A percentile compares a stretch with the other conserved stretches of the same genome.
phyloP scores from a whole-genome alignment of 2,329 filamentous ascomycete species.

The Teratosphaeria pseudoeucalypti region DNA sequence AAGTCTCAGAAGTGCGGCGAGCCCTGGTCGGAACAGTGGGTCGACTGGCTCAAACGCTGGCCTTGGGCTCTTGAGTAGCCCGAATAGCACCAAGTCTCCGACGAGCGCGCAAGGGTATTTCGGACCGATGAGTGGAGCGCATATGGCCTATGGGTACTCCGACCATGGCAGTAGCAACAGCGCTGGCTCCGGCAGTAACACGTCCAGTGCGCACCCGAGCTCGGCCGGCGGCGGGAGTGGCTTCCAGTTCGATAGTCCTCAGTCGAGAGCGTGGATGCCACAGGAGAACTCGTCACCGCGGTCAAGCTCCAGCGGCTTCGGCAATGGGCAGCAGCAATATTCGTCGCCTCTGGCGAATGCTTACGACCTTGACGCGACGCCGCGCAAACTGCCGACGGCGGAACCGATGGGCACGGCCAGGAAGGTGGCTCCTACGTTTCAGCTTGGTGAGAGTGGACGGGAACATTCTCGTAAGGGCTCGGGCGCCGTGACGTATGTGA shows the following conservation, averaged over 20 bases:
- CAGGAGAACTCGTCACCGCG: not conserved
- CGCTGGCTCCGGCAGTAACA: slow-evolving; percentile 8
- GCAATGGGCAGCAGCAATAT: not conserved
- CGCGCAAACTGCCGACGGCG: slow-evolving; percentile 5
- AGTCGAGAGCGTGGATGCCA: not conserved
- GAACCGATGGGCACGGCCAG: not conserved
- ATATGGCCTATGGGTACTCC: slow-evolving; percentile 15
- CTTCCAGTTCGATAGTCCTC: slow-evolving; percentile 2
- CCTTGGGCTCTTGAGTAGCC: slow-evolving; percentile 2
- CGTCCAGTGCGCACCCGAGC: not conserved
- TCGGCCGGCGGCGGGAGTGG: not conserved
- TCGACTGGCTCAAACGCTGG: not conserved
- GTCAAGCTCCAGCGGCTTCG: slow-evolving; percentile 1
- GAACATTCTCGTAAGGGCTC: slow-evolving; percentile 30
- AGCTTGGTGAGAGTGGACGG: slow-evolving; percentile 11
- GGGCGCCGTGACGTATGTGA: slow-evolving; percentile 59
- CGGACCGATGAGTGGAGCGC: slow-evolving; percentile 6
- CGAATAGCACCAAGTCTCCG: slow-evolving; percentile 1
- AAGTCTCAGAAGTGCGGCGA: slow-evolving; percentile 47
- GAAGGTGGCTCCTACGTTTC: slow-evolving; percentile 5
- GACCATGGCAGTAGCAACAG: slow-evolving; percentile 14
- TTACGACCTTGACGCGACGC: slow-evolving; percentile 11
- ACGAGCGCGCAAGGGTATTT: slow-evolving; percentile 7
- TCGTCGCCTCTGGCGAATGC: not conserved
- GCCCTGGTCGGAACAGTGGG: not conserved